Evolutionary conservation across 345 rosid genomes (phyloP).

Genomic region (Lepidium didymum): DNA sequence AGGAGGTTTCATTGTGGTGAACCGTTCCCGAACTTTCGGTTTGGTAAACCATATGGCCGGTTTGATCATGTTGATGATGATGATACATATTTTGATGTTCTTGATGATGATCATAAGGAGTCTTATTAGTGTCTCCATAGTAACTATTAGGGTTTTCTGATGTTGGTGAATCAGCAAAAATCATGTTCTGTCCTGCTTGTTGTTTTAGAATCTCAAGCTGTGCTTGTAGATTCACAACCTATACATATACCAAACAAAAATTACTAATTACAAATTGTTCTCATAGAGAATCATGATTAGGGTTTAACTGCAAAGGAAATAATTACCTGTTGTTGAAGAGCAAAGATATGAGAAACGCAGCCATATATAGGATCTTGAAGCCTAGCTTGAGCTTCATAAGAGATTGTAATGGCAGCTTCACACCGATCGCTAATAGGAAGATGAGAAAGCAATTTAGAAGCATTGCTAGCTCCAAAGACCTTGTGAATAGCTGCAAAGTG

Average conservation of each 20-base stretch:
- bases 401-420: slow-evolving; percentile 78
- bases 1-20: slow-evolving; percentile 23
- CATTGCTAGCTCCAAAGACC: slow-evolving; percentile 95
- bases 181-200: slow-evolving; percentile 56
- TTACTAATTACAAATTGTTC: background rate
- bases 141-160: slow-evolving; percentile 45
- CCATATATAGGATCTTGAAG: slow-evolving; percentile 72
- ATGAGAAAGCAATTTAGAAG: slow-evolving; percentile 70
- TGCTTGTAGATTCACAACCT: slow-evolving; percentile 81
- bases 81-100: slow-evolving; percentile 30
- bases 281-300: background rate
- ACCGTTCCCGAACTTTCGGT: slow-evolving; percentile 27
- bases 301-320: background rate
- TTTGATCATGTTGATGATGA: slow-evolving; percentile 15
- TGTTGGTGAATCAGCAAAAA: slow-evolving; percentile 38
- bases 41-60: slow-evolving; percentile 38
- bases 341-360: slow-evolving; percentile 59
- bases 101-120: slow-evolving; percentile 26
- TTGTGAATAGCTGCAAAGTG: slow-evolving; percentile 83
- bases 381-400: slow-evolving; percentile 80
- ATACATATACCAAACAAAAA: slow-evolving; percentile 23
- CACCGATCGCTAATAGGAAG: slow-evolving; percentile 65
- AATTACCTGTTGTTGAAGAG: slow-evolving; percentile 72
- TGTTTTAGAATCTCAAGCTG: slow-evolving; percentile 81
- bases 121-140: slow-evolving; percentile 30